phyloP scores from a whole-genome alignment of 805 yeast genomes.

The Candida taoyuanica region DNA sequence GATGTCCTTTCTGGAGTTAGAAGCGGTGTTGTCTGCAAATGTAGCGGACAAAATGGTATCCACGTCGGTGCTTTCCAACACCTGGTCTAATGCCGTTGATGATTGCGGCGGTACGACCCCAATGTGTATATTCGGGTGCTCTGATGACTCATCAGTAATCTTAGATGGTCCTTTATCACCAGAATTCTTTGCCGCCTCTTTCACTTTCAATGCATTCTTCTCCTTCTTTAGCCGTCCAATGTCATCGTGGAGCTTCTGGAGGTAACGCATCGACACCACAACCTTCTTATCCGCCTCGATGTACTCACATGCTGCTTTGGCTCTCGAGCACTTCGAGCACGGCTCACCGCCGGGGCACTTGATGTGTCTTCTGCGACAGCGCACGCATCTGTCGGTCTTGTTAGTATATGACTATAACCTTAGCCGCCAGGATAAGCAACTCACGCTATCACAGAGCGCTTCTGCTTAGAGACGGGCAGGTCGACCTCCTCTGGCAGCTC shows the following conservation, averaged over 20 bases:
- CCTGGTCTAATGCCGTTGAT: conserved; percentile 12
- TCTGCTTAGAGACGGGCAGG: conserved; percentile 19
- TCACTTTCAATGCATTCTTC: conserved; percentile 48
- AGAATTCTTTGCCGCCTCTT: not conserved
- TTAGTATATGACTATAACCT: not conserved
- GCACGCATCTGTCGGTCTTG: conserved; percentile 37
- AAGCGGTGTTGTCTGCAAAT: conserved; percentile 24
- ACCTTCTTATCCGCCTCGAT: conserved; percentile 68
- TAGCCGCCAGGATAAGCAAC: conserved; percentile 6
- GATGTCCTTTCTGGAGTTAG: conserved; percentile 16
- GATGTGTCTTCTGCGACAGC: conserved; percentile 69
- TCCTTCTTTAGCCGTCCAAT: conserved; percentile 61
- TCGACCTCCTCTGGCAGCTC: conserved; percentile 10
- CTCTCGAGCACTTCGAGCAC: conserved; percentile 55
- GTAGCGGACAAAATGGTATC: conserved; percentile 25
- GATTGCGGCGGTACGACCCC: too few relatives aligned
- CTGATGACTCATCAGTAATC: not conserved
- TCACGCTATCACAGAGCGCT: conserved; percentile 23
- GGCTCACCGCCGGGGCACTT: conserved; percentile 79
- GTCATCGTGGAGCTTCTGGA: conserved; percentile 63
- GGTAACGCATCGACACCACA: conserved; percentile 66
- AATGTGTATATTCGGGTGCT: not conserved
- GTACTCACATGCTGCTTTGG: conserved; percentile 61
- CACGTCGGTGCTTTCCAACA: conserved; percentile 22
- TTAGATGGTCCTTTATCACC: too few relatives aligned